Evolutionary conservation across 495 filamentous ascomycete genomes (phyloP), one percentile per base, ranked within the genome.

Genomic region (Talaromyces stipitatus): DNA sequence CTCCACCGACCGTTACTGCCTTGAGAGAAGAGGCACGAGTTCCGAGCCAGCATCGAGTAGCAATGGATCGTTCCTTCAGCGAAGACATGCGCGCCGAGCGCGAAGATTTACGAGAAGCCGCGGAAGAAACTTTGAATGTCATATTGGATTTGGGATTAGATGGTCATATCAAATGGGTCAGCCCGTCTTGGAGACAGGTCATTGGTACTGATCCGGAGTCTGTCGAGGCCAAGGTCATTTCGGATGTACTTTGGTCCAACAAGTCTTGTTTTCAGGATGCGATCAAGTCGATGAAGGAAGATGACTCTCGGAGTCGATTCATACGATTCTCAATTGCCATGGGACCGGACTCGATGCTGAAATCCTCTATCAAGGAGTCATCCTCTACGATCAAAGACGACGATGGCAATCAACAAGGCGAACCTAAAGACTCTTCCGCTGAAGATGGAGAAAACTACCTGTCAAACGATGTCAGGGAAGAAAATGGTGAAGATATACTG

Each of bases 131-230:
- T 9, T 76, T 94, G 66, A 97, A 96, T 72, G 88, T 96, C 54
- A 97, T 98, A 61, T 74, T 97, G 66, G 91, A 98, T 69, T 81
- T 98, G 53, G 89, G 87, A 62, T 78, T 97, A 48, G 89, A 95
- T 62, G 90, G 90, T 48, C 85, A 81, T 36, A 87, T 98, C 62
- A 84, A 89, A 66, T 97, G 95, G 90, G 92, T 94, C 57, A 97
- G 92, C 70, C 88, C 91, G 8, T 95, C 92, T n/a, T 98, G 94
- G 94, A 82, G 82, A 56, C 90, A 96, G 64, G 88, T 98, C 45
- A 85, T 97, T 47, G 94, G 94, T 50, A 91, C 89, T 4, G 63
- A 79, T 41, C 82, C 84, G 16, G 83, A 87, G 14, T 80, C 86
- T 11, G 85, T 97, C 50, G 76, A 87, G 53, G 88, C 89, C 50